phyloP scores from a whole-genome alignment of 768 basidiomycete genomes.

The Russula olivacea region DNA sequence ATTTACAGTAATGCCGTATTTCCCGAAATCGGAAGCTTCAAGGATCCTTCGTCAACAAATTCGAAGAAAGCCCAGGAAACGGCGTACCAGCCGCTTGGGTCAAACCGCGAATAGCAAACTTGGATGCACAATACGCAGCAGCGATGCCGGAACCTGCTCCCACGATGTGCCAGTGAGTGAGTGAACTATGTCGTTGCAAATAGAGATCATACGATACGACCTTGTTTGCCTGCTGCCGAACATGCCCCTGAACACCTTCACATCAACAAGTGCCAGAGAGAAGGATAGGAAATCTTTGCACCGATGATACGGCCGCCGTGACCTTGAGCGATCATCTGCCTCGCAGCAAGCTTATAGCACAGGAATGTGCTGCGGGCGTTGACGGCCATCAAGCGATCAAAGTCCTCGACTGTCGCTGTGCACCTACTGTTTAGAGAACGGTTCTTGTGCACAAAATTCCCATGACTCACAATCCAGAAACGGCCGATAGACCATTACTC shows the following conservation, averaged over 20 bases:
- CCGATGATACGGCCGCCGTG: conserved; percentile 19
- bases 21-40: conserved; percentile 24
- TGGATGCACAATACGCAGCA: conserved; percentile 20
- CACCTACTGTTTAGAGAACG: background rate
- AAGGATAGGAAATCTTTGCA: background rate
- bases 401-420: conserved; percentile 9
- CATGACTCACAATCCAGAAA: conserved; percentile 2
- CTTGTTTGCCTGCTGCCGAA: conserved; percentile 18
- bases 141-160: background rate
- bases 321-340: conserved; percentile 27
- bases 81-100: conserved; percentile 25
- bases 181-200: background rate
- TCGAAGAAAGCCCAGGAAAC: background rate
- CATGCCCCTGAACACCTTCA: conserved; percentile 3
- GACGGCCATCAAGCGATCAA: conserved; percentile 7
- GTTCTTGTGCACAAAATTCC: background rate
- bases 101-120: conserved; percentile 28
- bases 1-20: conserved; percentile 27
- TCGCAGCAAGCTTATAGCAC: conserved; percentile 28
- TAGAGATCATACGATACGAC: background rate
- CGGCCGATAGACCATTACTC: background rate
- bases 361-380: conserved; percentile 23
- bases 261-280: background rate
- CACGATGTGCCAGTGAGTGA: background rate
- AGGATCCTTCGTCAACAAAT: background rate